Base-by-base conservation (phyloP, 192 early-diverging fungal genomes). In the Coemansia sp. region DNA sequence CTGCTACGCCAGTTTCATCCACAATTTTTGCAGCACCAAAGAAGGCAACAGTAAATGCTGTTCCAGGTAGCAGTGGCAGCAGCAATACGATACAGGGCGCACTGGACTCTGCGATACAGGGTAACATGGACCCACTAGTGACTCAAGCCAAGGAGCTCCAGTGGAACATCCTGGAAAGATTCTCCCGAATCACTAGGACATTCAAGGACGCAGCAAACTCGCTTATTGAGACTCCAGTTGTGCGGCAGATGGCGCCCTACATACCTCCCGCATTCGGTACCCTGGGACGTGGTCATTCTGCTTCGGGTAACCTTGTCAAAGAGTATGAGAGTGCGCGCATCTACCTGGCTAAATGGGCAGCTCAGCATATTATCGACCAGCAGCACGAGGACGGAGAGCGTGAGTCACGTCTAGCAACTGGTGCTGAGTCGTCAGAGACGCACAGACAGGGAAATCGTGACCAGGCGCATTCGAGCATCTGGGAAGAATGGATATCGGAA, bases 301-400 rank as follows among this genome's bases (percentile, higher is more conserved):
- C 83, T 1, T 80, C 85, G 39, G 81, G 80, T 21, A 73, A 68
- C 39, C 69, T 85, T 1, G 85, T 86, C 33, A 86, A 86, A n/a
- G 90, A 92, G 52, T 92, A 89, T 57, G 90, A 92, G 57, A 81
- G 85, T 55, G 88, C 86, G 0, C 81, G 90, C 9, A 78, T 92
- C 9, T 92, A 87, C 55, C 68, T 90, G 22, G 90, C 90, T 8
- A 88, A 87, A 53, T 92, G 88, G 89, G 91, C 88, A 13, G 86
- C 87, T 7, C 77, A 74, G 60, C 66, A 80, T 41, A 80, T 80
- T 1, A 80, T 73, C 43, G 53, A 66, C 37, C 70, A 80, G 64
- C 77, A 80, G 46, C 67, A 80, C n/a, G 77, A 80, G 40, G 77
- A 73, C 19, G 70, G 70, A 18, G 57, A 80, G 25, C 63, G 61